These are phyloP conservation scores for Penicillium vulpinum DNA, from an alignment of 2,329 filamentous ascomycete genomes.

Conservation along the genomic window DNA sequence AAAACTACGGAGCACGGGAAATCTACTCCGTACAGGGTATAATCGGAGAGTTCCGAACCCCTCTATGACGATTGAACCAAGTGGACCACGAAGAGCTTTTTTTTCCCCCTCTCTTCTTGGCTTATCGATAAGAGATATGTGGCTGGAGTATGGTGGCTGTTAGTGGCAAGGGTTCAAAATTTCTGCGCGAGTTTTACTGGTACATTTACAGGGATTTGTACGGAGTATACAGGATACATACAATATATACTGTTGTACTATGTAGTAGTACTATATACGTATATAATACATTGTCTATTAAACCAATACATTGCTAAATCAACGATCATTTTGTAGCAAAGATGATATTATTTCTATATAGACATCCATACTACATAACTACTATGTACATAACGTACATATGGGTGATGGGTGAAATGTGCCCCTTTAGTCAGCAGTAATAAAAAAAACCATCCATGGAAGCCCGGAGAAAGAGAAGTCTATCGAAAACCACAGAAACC, in stretches of 20 bases:
- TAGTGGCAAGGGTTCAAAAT: conserved; percentile 7
- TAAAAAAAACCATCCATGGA: conserved; percentile 11
- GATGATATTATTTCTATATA: not conserved
- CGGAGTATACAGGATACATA: not conserved
- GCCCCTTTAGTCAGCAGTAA: conserved; percentile 14
- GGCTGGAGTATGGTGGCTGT: conserved; percentile 9
- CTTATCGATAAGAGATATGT: conserved; percentile 31
- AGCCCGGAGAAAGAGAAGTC: conserved; percentile 31
- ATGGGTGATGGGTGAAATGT: not conserved
- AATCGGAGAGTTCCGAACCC: conserved; percentile 18
- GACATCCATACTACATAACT: not conserved
- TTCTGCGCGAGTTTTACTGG: not conserved
- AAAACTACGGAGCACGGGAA: not conserved
- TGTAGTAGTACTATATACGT: not conserved
- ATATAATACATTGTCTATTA: not conserved
- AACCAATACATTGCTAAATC: not conserved
- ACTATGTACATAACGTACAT: too few relatives aligned
- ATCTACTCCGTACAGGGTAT: not conserved
- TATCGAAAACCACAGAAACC: conserved; percentile 35
- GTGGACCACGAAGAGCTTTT: conserved; percentile 17
- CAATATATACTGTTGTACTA: too few relatives aligned
- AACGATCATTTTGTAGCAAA: not conserved
- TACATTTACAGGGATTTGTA: not conserved
- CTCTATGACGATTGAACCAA: conserved; percentile 4
- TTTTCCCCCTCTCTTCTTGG: conserved; percentile 4